These are phyloP conservation scores for Botrytis pseudocinerea DNA, from an alignment of 2,329 filamentous ascomycete species.

Conservation along the genomic window DNA sequence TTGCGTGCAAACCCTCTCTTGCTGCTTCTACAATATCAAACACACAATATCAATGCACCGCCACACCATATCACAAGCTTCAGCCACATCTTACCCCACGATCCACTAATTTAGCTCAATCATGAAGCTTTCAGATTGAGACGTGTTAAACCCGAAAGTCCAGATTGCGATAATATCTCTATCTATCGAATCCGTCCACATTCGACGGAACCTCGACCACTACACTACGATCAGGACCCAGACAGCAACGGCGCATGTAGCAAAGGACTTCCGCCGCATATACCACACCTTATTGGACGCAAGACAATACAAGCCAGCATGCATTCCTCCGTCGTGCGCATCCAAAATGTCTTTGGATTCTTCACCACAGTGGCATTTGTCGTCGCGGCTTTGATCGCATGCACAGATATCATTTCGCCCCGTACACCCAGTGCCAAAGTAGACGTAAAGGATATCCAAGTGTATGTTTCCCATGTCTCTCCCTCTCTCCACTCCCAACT, in stretches of 20 bases:
- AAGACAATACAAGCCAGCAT: slow-evolving; percentile 43
- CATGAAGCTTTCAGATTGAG: slow-evolving; percentile 25
- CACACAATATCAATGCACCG: neutral
- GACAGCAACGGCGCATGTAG: slow-evolving; percentile 14
- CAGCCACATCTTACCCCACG: slow-evolving; percentile 32
- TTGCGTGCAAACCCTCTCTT: neutral
- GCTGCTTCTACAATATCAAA: neutral
- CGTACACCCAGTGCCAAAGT: slow-evolving; percentile 68
- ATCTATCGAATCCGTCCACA: neutral
- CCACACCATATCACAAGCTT: slow-evolving; percentile 13
- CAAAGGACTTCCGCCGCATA: neutral
- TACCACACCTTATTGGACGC: slow-evolving; percentile 1
- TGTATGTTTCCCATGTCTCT: slow-evolving; percentile 56
- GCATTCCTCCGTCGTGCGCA: slow-evolving; percentile 82
- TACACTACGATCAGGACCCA: neutral
- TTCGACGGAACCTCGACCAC: neutral
- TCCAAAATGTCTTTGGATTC: slow-evolving; percentile 95
- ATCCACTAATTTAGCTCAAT: slow-evolving; percentile 25
- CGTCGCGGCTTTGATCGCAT: slow-evolving; percentile 76
- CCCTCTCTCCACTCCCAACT: neutral
- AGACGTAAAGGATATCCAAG: slow-evolving; percentile 74
- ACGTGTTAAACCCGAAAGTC: slow-evolving; percentile 31
- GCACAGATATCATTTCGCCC: slow-evolving; percentile 71
- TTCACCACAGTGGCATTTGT: slow-evolving; percentile 92
- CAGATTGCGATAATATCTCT: slow-evolving; percentile 12